Conservation (phyloP, 148 eudicot genomes). For the Fagopyrum esculentum region DNA sequence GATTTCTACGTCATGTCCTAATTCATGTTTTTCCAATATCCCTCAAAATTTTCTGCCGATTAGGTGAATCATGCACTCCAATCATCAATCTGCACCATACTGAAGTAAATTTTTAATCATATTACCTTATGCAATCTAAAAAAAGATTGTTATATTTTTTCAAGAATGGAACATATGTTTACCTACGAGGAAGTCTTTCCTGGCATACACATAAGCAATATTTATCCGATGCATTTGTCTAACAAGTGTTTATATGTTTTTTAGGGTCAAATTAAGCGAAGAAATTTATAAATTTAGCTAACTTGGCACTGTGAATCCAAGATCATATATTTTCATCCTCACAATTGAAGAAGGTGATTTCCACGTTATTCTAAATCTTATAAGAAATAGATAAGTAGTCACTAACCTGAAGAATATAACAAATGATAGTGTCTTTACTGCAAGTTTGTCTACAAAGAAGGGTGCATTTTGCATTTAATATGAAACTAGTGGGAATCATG, state of each 20-base stretch:
- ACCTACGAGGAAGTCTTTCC: no score
- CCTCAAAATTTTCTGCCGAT: no score
- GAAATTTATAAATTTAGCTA: not conserved
- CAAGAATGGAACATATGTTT: no score
- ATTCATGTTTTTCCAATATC: no score
- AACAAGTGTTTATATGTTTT: not conserved
- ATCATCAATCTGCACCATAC: no score
- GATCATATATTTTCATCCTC: not conserved
- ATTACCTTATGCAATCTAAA: no score
- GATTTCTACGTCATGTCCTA: no score
- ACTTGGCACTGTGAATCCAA: not conserved
- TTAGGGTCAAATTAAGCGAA: not conserved
- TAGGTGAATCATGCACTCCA: no score
- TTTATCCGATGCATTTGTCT: no score
- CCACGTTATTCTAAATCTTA: not conserved
- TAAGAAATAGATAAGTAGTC: conserved; percentile 3
- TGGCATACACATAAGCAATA: no score
- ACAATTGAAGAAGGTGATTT: not conserved
- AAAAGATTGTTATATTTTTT: no score
- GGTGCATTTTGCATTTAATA: conserved; percentile 20
- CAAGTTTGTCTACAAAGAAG: conserved; percentile 17
- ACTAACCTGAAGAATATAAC: conserved; percentile 20
- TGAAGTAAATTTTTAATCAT: no score
- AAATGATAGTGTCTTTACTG: conserved; percentile 17
- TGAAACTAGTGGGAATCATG: not conserved